phyloP scores from a whole-genome alignment of 1,139 yeast species.

The Magnusiomyces paraingens region DNA sequence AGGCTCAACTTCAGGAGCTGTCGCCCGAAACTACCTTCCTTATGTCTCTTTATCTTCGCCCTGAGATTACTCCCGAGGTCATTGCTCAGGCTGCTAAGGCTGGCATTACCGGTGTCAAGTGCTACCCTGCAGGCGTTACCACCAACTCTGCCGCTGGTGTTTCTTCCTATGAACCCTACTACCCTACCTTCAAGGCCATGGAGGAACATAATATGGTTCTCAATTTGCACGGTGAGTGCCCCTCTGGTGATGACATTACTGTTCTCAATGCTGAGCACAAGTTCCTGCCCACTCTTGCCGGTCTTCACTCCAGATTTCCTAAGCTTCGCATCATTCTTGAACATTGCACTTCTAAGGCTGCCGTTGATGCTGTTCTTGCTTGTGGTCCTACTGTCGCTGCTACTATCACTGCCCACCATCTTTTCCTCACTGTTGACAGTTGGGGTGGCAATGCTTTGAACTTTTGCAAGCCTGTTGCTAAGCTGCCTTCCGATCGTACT shows the following conservation, averaged over 20 bases:
- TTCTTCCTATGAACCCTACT: conserved; percentile 79
- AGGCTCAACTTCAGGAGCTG: conserved; percentile 51
- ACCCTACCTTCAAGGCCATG: conserved; percentile 85
- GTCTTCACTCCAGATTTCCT: conserved; percentile 79
- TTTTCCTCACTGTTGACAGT: conserved; percentile 77
- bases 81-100: conserved; percentile 69
- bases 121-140: conserved; percentile 98
- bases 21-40: conserved; percentile 82
- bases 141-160: conserved; percentile 93
- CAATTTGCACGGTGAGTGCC: conserved; percentile 91
- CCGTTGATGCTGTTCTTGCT: conserved; percentile 65
- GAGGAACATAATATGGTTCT: conserved; percentile 68
- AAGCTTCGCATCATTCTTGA: conserved; percentile 79
- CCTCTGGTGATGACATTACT: conserved; percentile 57
- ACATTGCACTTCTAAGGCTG: conserved; percentile 90
- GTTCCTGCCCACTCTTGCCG: conserved; percentile 83
- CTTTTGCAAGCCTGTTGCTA: conserved; percentile 97
- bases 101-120: conserved; percentile 73
- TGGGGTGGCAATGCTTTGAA: conserved; percentile 97
- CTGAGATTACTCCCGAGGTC: conserved; percentile 76
- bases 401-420: conserved; percentile 92
- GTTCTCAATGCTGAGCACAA: conserved; percentile 90
- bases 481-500: conserved; percentile 73
- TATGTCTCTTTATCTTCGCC: conserved; percentile 81
- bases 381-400: conserved; percentile 80